Conservation (phyloP, 1,139 yeast genomes). For the Yamadazyma sp. region DNA sequence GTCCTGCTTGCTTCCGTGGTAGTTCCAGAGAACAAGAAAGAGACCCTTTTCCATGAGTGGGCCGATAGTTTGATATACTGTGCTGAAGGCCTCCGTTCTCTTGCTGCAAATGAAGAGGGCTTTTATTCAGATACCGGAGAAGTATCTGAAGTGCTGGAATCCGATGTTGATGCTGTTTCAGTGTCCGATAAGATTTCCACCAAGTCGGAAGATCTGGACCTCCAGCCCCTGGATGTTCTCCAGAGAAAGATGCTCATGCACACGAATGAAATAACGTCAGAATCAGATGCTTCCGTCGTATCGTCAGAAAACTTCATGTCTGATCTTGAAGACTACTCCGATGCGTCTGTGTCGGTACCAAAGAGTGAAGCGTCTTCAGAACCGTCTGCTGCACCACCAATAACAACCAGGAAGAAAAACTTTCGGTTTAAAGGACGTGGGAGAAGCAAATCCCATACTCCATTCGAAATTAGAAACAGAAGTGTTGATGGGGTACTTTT, state of each 20-base stretch:
- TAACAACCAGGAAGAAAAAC: background rate
- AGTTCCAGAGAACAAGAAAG: constrained; percentile 7
- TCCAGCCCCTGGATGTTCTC: constrained; percentile 10
- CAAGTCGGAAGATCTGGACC: constrained; percentile 6
- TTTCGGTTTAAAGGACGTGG: constrained; percentile 10
- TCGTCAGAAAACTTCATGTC: constrained; percentile 16
- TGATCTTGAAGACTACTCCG: constrained; percentile 10
- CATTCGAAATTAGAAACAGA: constrained; percentile 37
- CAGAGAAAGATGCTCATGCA: constrained; percentile 12
- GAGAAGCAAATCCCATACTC: constrained; percentile 11
- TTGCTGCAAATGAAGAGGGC: constrained; percentile 42
- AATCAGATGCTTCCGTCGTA: constrained; percentile 24
- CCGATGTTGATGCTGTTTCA: constrained; percentile 8
- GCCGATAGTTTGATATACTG: constrained; percentile 29
- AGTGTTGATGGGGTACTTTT: constrained; percentile 70
- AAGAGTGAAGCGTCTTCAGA: constrained; percentile 3
- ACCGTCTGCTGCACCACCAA: constrained; percentile 2
- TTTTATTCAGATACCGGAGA: constrained; percentile 26
- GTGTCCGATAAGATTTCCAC: constrained; percentile 3
- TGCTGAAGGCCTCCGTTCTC: constrained; percentile 24
- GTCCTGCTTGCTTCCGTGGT: constrained; percentile 6
- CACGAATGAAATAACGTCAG: constrained; percentile 14
- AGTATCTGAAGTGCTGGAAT: constrained; percentile 8
- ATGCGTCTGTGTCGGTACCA: constrained; percentile 3
- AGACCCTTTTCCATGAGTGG: constrained; percentile 28